phyloP scores from a whole-genome alignment of 306 rosid species.

The Astragalus membranaceus region DNA sequence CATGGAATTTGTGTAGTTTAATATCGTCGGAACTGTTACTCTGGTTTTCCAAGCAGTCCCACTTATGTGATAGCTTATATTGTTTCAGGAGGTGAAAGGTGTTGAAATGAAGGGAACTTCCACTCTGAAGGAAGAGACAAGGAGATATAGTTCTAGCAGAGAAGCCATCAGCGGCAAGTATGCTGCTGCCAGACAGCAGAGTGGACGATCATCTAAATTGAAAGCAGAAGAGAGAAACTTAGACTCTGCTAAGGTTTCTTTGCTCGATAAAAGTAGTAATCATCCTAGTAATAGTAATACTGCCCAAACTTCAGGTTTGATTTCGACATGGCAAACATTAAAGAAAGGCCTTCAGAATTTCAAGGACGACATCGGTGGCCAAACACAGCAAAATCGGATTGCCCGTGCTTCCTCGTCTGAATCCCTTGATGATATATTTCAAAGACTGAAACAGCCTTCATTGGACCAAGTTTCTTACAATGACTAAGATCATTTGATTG shows the following conservation, averaged over 20 bases:
- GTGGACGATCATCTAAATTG: slow-evolving; percentile 39
- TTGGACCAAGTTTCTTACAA: slow-evolving; percentile 29
- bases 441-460: slow-evolving; percentile 74
- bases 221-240: slow-evolving; percentile 50
- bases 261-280: slow-evolving; percentile 43
- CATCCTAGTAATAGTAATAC: slow-evolving; percentile 28
- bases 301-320: slow-evolving; percentile 49
- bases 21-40: neutral
- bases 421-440: slow-evolving; percentile 93
- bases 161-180: slow-evolving; percentile 89
- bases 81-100: slow-evolving; percentile 52
- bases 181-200: slow-evolving; percentile 65
- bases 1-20: neutral
- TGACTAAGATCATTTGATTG: slow-evolving; percentile 33
- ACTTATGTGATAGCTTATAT: slow-evolving; percentile 6
- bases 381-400: slow-evolving; percentile 45
- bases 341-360: slow-evolving; percentile 72
- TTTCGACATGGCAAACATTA: slow-evolving; percentile 71
- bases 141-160: slow-evolving; percentile 59
- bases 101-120: slow-evolving; percentile 60
- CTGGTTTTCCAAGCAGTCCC: neutral
- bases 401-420: slow-evolving; percentile 60
- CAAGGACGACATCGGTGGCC: slow-evolving; percentile 65
- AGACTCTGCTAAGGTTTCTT: slow-evolving; percentile 56
- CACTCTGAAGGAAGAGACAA: slow-evolving; percentile 48